phyloP scores from a whole-genome alignment of 179 eudicot species.

The Beta macrorhiza region DNA sequence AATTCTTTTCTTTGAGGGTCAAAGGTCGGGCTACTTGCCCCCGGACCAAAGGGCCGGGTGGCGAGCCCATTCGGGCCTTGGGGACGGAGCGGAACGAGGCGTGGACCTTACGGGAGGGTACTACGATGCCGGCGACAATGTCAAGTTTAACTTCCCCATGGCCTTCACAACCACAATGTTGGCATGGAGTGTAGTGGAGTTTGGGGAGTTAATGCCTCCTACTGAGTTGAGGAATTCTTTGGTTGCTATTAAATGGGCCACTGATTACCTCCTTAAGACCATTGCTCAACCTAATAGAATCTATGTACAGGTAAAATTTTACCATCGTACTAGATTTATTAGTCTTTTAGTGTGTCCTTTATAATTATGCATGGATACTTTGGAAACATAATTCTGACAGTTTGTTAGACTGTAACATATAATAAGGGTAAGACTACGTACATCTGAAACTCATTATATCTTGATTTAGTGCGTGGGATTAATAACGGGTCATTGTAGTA shows the following conservation, averaged over 20 bases:
- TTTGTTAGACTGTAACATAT: not conserved
- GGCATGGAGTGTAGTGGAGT: conserved; percentile 84
- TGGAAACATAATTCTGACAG: not conserved
- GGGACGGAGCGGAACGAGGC: conserved; percentile 52
- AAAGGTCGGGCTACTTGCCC: conserved; percentile 79
- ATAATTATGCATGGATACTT: not conserved
- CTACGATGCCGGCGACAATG: conserved; percentile 84
- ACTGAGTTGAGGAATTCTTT: conserved; percentile 50
- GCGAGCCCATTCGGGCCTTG: conserved; percentile 64
- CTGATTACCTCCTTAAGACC: conserved; percentile 78
- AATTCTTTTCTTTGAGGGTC: conserved; percentile 87
- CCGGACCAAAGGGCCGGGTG: conserved; percentile 60
- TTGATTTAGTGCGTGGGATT: no score
- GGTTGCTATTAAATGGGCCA: conserved; percentile 65
- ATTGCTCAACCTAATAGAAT: conserved; percentile 71
- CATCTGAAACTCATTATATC: no score
- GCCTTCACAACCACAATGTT: conserved; percentile 83
- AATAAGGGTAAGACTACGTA: not conserved
- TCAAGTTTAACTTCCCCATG: conserved; percentile 86
- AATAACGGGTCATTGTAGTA: not conserved
- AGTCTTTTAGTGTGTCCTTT: not conserved
- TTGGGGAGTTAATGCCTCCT: conserved; percentile 62
- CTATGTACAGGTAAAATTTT: conserved; percentile 67
- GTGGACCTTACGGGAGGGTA: conserved; percentile 75
- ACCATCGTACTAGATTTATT: not conserved